phyloP scores from a whole-genome alignment of 441 rosid species.

The Corymbia calophylla region DNA sequence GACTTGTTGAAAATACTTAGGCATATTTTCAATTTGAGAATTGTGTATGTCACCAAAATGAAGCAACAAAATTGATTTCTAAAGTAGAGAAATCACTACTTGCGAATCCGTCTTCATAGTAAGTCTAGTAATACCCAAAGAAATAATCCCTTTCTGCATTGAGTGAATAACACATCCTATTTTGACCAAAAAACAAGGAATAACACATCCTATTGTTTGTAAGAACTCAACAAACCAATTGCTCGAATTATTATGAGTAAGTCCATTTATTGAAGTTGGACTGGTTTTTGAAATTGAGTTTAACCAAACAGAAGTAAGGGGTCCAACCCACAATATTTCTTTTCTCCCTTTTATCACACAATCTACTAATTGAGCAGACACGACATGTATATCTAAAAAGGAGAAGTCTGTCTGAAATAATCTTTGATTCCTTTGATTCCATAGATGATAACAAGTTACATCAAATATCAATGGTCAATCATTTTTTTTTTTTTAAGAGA shows the following conservation, averaged over 20 bases:
- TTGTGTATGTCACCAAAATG: fast-evolving
- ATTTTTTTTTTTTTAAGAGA: background rate
- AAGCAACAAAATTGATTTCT: no score
- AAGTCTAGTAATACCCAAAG: background rate
- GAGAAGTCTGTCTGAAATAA: no score
- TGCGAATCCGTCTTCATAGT: background rate
- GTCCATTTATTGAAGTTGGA: background rate
- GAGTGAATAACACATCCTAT: background rate
- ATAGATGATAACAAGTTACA: background rate
- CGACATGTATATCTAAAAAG: background rate
- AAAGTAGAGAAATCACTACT: background rate
- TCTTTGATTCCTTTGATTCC: background rate
- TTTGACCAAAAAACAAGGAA: no score
- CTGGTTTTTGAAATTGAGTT: background rate
- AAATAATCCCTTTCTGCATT: no score
- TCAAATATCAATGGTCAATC: background rate
- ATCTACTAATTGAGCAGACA: background rate
- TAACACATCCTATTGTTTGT: background rate
- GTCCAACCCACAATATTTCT: background rate
- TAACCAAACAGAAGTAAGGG: background rate
- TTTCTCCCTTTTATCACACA: background rate
- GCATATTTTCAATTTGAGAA: background rate
- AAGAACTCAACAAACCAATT: background rate
- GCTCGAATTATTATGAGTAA: background rate
- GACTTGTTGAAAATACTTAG: no score